These are phyloP conservation scores for Backusella parvicylindrica DNA, from an alignment of 192 early-diverging fungal genomes.

Conservation along the genomic window DNA sequence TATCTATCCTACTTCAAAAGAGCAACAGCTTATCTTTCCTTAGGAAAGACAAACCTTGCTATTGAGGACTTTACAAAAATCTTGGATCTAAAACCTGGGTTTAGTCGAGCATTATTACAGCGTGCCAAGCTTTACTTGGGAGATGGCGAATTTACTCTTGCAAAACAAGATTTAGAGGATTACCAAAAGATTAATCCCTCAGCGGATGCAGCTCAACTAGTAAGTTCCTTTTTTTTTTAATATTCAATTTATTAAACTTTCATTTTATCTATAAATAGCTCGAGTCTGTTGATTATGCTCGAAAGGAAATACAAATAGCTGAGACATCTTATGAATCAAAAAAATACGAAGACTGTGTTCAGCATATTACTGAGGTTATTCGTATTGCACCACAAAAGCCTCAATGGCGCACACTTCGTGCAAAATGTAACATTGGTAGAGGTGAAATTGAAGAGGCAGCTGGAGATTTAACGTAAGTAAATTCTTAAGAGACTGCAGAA, in stretches of 20 bases:
- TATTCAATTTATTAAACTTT: neutral
- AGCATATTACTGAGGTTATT: constrained; percentile 48
- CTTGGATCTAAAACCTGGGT: constrained; percentile 78
- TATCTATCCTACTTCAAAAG: constrained; percentile 85
- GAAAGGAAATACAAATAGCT: constrained; percentile 36
- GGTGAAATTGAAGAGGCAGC: constrained; percentile 85
- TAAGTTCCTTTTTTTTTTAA: neutral
- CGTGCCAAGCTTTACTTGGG: constrained; percentile 65
- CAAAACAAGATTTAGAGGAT: constrained; percentile 60
- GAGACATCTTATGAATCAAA: constrained; percentile 35
- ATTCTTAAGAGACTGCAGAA: neutral
- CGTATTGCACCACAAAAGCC: constrained; percentile 50
- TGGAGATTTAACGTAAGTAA: constrained; percentile 63
- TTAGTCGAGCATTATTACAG: constrained; percentile 74
- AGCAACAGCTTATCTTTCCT: constrained; percentile 74
- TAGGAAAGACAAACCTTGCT: constrained; percentile 70
- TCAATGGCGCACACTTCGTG: constrained; percentile 61
- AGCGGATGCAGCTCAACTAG: neutral
- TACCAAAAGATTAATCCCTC: neutral
- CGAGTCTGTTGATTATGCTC: constrained; percentile 40
- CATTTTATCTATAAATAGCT: constrained; percentile 22
- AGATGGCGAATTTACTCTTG: constrained; percentile 61
- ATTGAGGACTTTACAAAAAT: constrained; percentile 79
- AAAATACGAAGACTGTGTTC: constrained; percentile 54
- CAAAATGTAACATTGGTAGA: constrained; percentile 66